These are phyloP conservation scores for Fusarium temperatum DNA, from an alignment of 2,329 filamentous ascomycete species.

Conservation along the genomic window DNA sequence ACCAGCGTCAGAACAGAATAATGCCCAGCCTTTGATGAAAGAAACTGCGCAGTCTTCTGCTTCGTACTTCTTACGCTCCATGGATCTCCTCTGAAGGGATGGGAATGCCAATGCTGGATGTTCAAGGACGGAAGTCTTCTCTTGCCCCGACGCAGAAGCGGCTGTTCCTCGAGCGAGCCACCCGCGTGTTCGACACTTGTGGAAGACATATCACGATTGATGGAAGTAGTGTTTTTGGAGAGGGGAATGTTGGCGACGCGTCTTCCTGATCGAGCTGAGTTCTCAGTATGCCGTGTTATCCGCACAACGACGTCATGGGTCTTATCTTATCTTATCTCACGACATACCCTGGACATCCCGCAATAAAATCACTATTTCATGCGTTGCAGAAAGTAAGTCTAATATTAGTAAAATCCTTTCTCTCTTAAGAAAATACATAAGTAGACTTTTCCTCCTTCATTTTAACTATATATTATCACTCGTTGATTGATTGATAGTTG, in stretches of 20 bases:
- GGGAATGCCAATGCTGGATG: constrained; percentile 12
- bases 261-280: neutral
- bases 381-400: fast-evolving
- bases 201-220: neutral
- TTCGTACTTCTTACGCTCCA: neutral
- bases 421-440: too few species aligned
- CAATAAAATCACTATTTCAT: neutral
- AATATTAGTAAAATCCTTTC: too few species aligned
- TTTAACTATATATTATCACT: too few species aligned
- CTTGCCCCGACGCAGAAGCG: neutral
- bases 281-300: neutral
- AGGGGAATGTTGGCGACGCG: fast-evolving
- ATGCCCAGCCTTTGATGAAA: neutral
- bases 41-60: neutral
- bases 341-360: neutral
- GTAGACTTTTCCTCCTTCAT: too few species aligned
- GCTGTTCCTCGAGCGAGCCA: neutral
- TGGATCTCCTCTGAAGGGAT: neutral
- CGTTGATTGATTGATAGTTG: neutral
- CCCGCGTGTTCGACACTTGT: fast-evolving
- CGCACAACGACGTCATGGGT: neutral
- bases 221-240: fast-evolving
- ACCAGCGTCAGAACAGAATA: constrained; percentile 2
- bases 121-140: neutral
- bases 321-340: neutral